Evolutionary conservation across 2,329 filamentous ascomycete genomes (phyloP), one percentile per base, ranked within the genome.

Genomic region (Epicoccum nigrum): DNA sequence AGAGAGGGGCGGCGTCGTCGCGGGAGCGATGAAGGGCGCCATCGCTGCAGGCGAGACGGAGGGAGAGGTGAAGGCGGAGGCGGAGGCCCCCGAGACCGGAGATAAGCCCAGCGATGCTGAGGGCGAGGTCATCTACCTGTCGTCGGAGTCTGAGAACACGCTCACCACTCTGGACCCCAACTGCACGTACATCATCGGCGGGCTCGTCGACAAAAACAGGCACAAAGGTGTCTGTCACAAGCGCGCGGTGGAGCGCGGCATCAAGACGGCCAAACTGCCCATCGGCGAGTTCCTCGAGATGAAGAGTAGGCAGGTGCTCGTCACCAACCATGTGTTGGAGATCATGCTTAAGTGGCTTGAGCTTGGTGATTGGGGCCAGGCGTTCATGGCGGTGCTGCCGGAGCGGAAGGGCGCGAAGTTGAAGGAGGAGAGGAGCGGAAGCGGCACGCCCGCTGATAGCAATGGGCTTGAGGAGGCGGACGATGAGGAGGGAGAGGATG

Each of bases 221-320:
- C 88, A 99, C 74, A 99, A 99, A 77, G 92, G 90, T 1, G 81
- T 99, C 30, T 99, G 94, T 75, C 92, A 96, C 79, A 88, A 87
- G 63, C 82, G 88, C 13, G 94, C 94, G 0, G 79, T 83, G 45
- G 84, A 87, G 46, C 81, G 81, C 55, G 89, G 89, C 0, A 85
- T 99, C 63, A 87, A 88, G 58, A 97, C 94, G 0, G 94, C 93
- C 2, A 92, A 91, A 70, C 74, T 99, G 47, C 94, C 94, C 0
- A 97, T 99, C 64, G 91, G 92, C n/a, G 87, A 97, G 56, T 97
- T 90, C 72, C 87, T 99, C 80, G 83, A 91, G 58, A 95, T 99
- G 89, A 83, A 87, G 48, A 92, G 88, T 63, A 85, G 94, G 25
- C 85, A 88, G 63, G 90, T 99, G 4, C 77, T 99, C 50, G 87